Base-by-base conservation (phyloP, 2,329 filamentous ascomycete genomes). In the Metarhizium sp. region DNA sequence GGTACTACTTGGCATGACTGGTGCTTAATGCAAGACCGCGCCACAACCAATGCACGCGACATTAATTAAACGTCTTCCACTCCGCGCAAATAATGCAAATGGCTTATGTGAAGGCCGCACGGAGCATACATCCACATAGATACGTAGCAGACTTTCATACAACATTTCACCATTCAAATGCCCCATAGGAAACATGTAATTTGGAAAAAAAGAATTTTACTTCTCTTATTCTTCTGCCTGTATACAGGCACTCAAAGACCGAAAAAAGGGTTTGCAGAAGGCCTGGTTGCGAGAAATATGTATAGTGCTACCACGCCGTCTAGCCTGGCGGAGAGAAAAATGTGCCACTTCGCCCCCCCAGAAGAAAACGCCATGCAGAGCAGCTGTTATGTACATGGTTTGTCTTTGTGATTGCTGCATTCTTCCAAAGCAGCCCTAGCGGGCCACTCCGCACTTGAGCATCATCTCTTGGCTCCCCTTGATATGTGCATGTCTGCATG, bases 211-310 rank as follows among this genome's bases (percentile, higher is more conserved):
- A 25, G n/a, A 42, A 52, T 72, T 69, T 68, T 67, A 60, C 63
- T 68, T 65, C 63, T 66, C 69, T 69, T 69, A 2, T 46, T 46
- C 43, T 67, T 67, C 63, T 67, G 64, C 66, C 64, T 71, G 66
- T 70, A 62, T 66, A 68, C 66, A 71, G 54, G 32, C 46, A 45
- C 54, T 30, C 52, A 43, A 50, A 49, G 29, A 50, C 32, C 14
- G 32, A 38, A 32, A 29, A 45, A 43, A 10, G 32, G 42, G 30
- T 14, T 8, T 11, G 32, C 32, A 34, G 11, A 29, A 34, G 29
- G n/a, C 29, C 38, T 13, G 4, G 38, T 40, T 40, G 32, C 32
- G 32, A 34, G 32, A 34, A 34, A 34, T 34, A 11, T 34, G 7
- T 34, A 34, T 8, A 34, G 10, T 34, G 10, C 32, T 34, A 8